Conservation (phyloP, 1,284 basidiomycete genomes). For the Austropuccinia psidii region DNA sequence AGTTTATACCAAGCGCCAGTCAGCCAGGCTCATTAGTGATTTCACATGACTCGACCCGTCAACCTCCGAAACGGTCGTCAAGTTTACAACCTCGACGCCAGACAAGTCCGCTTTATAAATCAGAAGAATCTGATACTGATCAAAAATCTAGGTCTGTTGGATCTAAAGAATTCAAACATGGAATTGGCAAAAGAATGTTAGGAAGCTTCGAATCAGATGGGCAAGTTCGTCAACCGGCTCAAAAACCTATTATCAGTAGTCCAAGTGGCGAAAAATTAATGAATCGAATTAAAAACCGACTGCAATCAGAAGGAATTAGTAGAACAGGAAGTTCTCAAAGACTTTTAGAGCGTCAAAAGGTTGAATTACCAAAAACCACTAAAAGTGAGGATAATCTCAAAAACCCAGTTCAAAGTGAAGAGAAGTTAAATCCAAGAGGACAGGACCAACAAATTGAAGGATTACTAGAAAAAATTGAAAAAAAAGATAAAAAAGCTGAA, state of each 20-base stretch:
- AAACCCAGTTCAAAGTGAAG: not conserved
- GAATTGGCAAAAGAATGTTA: not conserved
- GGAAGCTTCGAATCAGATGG: not conserved
- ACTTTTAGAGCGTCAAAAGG: not conserved
- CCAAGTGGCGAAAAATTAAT: constrained; percentile 21
- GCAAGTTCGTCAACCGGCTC: not conserved
- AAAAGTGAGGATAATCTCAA: not conserved
- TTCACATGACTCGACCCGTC: too few relatives aligned
- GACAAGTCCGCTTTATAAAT: too few relatives aligned
- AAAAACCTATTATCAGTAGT: constrained; percentile 18
- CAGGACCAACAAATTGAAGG: not conserved
- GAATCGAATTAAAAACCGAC: constrained; percentile 30
- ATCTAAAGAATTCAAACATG: not conserved
- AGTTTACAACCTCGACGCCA: constrained; percentile 13
- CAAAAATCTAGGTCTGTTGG: constrained; percentile 1
- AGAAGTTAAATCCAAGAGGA: not conserved
- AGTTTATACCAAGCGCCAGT: too few relatives aligned
- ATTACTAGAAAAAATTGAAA: not conserved
- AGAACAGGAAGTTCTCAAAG: not conserved
- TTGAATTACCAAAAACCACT: not conserved
- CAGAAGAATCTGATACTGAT: not conserved
- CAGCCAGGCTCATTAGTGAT: too few relatives aligned
- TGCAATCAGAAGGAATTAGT: not conserved
- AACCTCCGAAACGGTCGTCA: constrained; percentile 4
- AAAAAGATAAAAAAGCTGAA: not conserved